Percentiles rank a stretch among this genome's conserved stretches.
These are phyloP conservation scores for Bipolaris oryzae DNA, from an alignment of 2,329 filamentous ascomycete genomes.

Conservation along the genomic window DNA sequence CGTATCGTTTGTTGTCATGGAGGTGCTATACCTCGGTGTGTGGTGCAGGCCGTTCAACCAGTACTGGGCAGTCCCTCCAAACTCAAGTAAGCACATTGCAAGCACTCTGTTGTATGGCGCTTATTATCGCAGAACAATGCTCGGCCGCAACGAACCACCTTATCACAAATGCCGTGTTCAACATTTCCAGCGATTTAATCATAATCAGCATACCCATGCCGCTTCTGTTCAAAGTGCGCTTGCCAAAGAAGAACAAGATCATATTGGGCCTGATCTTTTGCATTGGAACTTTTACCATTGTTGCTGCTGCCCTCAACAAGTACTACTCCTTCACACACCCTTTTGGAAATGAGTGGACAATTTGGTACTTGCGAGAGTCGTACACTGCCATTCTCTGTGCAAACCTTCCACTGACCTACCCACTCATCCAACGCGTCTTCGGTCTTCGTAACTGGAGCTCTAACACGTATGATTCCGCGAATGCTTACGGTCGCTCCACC, in stretches of 20 bases:
- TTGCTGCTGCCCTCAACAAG: conserved; percentile 65
- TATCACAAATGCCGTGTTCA: conserved; percentile 50
- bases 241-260: conserved; percentile 58
- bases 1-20: conserved; percentile 54
- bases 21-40: conserved; percentile 58
- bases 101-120: not conserved
- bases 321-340: conserved; percentile 65
- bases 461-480: conserved; percentile 22
- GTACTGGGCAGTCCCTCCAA: conserved; percentile 59
- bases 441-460: conserved; percentile 42
- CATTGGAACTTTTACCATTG: conserved; percentile 58
- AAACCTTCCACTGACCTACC: conserved; percentile 66
- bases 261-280: conserved; percentile 62
- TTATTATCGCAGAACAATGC: conserved; percentile 47
- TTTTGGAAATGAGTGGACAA: conserved; percentile 62
- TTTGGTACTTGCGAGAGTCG: conserved; percentile 65
- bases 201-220: conserved; percentile 56
- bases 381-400: conserved; percentile 65
- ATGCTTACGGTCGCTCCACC: conserved; percentile 4
- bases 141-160: conserved; percentile 49
- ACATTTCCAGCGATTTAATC: conserved; percentile 55
- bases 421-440: conserved; percentile 59
- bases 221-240: conserved; percentile 51
- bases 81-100: conserved; percentile 29
- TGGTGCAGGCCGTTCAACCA: conserved; percentile 61